Conservation (phyloP, 345 rosid species). For the Citrus sp. region DNA sequence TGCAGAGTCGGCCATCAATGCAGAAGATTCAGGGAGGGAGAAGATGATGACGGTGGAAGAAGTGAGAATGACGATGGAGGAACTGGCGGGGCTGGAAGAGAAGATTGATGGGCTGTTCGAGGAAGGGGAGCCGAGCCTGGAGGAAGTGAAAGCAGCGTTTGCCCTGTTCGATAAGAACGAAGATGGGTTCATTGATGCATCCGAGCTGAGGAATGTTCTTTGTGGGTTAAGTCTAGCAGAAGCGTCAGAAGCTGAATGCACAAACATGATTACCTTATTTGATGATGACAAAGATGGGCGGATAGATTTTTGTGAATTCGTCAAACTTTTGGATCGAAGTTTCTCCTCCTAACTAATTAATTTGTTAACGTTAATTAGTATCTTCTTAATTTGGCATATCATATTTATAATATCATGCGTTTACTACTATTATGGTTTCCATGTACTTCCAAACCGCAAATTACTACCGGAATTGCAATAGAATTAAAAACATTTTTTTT, state of each 20-base stretch:
- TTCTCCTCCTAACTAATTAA: slow-evolving; percentile 18
- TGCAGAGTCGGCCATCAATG: neutral
- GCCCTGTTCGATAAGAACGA: slow-evolving; percentile 50
- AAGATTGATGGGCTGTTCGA: slow-evolving; percentile 33
- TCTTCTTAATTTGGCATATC: neutral
- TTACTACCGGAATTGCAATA: too few species aligned
- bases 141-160: slow-evolving; percentile 49
- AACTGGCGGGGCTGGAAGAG: slow-evolving; percentile 10
- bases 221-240: slow-evolving; percentile 30
- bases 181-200: slow-evolving; percentile 66
- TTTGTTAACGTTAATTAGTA: neutral
- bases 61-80: slow-evolving; percentile 31
- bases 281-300: slow-evolving; percentile 53
- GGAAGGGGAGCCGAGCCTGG: slow-evolving; percentile 39
- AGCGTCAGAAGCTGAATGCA: slow-evolving; percentile 50
- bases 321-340: slow-evolving; percentile 39
- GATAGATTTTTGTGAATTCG: slow-evolving; percentile 53
- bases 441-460: too few species aligned
- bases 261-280: slow-evolving; percentile 45
- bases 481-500: too few species aligned
- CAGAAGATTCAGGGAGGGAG: neutral
- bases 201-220: slow-evolving; percentile 44
- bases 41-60: slow-evolving; percentile 21
- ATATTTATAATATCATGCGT: too few species aligned
- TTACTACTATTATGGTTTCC: too few species aligned